Percentiles rank a stretch among this genome's conserved stretches.
These are phyloP conservation scores for Ogataea wickerhamii DNA, from an alignment of 805 yeast species.

Conservation along the genomic window DNA sequence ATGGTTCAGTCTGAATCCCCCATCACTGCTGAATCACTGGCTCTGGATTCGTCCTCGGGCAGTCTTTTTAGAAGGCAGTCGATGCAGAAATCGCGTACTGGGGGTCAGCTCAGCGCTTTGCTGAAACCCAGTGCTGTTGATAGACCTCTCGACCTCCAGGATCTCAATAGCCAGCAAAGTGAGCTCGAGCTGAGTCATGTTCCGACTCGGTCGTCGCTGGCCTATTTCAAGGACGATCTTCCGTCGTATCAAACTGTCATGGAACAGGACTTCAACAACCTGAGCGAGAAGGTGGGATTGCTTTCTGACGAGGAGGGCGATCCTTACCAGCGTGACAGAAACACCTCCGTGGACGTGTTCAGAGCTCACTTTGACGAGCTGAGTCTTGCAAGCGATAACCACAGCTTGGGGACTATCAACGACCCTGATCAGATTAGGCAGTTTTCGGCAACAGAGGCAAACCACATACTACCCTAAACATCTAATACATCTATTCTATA, in stretches of 20 bases:
- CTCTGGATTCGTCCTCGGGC: neutral
- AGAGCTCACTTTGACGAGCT: neutral
- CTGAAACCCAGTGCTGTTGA: constrained; percentile 4
- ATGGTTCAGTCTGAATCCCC: constrained; percentile 15
- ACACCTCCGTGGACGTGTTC: neutral
- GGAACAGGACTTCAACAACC: constrained; percentile 21
- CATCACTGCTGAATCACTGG: neutral
- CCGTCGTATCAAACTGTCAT: constrained; percentile 28
- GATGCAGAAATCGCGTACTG: constrained; percentile 7
- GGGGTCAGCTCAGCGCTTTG: constrained; percentile 16
- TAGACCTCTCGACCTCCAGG: neutral
- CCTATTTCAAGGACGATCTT: constrained; percentile 21
- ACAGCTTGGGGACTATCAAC: constrained; percentile 18
- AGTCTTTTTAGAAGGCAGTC: constrained; percentile 15
- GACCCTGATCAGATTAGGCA: constrained; percentile 15
- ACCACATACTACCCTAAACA: constrained; percentile 13
- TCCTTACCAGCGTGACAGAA: neutral
- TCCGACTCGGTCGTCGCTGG: constrained; percentile 26
- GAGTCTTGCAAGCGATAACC: constrained; percentile 11
- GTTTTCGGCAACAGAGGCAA: constrained; percentile 17
- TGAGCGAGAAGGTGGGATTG: constrained; percentile 24
- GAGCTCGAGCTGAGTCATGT: constrained; percentile 13
- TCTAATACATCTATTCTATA: neutral
- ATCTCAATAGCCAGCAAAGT: constrained; percentile 5
- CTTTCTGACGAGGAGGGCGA: constrained; percentile 20